Conservation (phyloP, 768 basidiomycete genomes). For the Terana coerulea region DNA sequence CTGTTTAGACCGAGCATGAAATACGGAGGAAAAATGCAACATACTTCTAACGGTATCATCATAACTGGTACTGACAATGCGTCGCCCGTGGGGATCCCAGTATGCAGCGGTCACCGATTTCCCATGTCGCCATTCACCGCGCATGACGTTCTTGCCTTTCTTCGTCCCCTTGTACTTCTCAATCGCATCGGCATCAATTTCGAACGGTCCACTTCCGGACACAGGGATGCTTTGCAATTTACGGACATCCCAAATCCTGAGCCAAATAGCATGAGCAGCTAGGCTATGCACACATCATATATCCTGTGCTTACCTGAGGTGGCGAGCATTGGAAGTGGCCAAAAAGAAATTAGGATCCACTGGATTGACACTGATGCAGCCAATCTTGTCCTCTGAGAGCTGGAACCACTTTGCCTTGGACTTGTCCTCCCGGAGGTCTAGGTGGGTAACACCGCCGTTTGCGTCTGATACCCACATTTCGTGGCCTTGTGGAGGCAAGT, state of each 20-base stretch:
- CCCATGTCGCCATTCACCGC: slow-evolving; percentile 64
- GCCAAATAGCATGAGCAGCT: slow-evolving; percentile 1
- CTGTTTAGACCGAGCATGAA: not conserved
- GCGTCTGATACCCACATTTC: slow-evolving; percentile 86
- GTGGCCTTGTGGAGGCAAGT: slow-evolving; percentile 60
- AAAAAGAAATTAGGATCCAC: slow-evolving; percentile 59
- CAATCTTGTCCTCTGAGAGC: slow-evolving; percentile 71
- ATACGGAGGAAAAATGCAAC: slow-evolving; percentile 23
- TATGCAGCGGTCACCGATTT: slow-evolving; percentile 82
- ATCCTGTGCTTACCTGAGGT: slow-evolving; percentile 50
- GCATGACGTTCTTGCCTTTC: slow-evolving; percentile 50
- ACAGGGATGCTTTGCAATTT: slow-evolving; percentile 48
- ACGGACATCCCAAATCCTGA: slow-evolving; percentile 82
- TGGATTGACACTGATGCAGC: slow-evolving; percentile 77
- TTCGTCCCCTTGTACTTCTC: slow-evolving; percentile 47
- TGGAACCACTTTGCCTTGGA: slow-evolving; percentile 56
- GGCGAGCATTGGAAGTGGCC: slow-evolving; percentile 73
- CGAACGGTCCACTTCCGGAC: slow-evolving; percentile 19
- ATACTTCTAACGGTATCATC: slow-evolving; percentile 72
- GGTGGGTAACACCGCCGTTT: slow-evolving; percentile 65
- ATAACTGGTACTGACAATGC: slow-evolving; percentile 82
- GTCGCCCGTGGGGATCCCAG: slow-evolving; percentile 79
- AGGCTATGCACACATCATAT: not conserved
- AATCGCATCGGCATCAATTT: slow-evolving; percentile 40
- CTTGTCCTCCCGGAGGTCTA: slow-evolving; percentile 65